Evolutionary conservation across 164 flowering plant species (phyloP), one percentile per base, ranked within the genome.

Genomic region (Protea cynaroides): DNA sequence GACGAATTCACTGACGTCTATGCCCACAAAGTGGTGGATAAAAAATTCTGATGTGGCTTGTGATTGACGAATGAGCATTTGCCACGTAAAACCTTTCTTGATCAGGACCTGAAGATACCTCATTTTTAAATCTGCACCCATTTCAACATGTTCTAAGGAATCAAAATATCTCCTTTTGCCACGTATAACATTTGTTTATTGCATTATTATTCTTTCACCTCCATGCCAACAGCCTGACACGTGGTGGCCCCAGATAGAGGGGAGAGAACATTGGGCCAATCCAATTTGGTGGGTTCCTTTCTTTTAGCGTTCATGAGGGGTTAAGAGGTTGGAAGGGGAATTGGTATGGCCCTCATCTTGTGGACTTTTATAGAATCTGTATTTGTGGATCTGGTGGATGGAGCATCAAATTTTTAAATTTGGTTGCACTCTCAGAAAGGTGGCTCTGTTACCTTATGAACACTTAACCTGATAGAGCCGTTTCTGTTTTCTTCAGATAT

Each of bases 371-470:
- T 56, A 25, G 24, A 59, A 38, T 25, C 52, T 37, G 15, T 56
- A 47, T 25, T 71, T 68, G 71, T 68, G 65, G 65, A 19, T 29
- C 14, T 57, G 55, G 49, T 37, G 44, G 51, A 13, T 8, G 8
- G 46, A 71, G 50, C 61, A 71, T 71, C 65, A 36, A 44, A 65
- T 59, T 61, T 66, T 61, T 58, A 37, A 50, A 38, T 65, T 49
- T 71, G 63, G 53, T 65, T 19, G 59, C 54, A 22, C 53, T 38
- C 67, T 34, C 53, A 7, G 53, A 69, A 69, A 63, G 68, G 19
- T 59, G 58, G 40, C 62, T 52, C 55, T 62, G 19, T 61, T 65
- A 44, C 38, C 61, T 47, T 65, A 44, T 46, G 21, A 59, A 37
- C 66, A 43, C 63, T 56, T 37, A 44, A 37, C 54, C 61, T 61